Percentiles rank a stretch among this genome's conserved stretches.
Evolutionary conservation across 2,329 filamentous ascomycete species (phyloP).

Genomic region (Aspergillus felis): DNA sequence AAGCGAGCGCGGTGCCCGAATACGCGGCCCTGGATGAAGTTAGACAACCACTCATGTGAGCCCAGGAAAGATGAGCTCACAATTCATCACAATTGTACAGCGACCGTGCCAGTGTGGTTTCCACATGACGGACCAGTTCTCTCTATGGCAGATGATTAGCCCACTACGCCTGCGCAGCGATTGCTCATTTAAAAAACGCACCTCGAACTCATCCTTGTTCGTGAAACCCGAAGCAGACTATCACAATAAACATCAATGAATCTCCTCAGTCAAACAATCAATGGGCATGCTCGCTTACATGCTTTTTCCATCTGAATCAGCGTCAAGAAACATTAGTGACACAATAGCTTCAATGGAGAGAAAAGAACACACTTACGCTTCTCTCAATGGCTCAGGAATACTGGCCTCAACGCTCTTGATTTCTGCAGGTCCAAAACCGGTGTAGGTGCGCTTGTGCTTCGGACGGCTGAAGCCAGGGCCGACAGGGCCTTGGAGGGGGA

Average conservation of each 20-base stretch:
- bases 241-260: neutral
- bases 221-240: slow-evolving; percentile 66
- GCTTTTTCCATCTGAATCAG: slow-evolving; percentile 56
- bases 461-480: slow-evolving; percentile 83
- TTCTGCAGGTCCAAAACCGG: slow-evolving; percentile 83
- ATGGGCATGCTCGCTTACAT: slow-evolving; percentile 39
- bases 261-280: neutral
- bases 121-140: slow-evolving; percentile 89
- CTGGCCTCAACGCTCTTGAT: slow-evolving; percentile 91
- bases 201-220: slow-evolving; percentile 74
- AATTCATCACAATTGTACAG: slow-evolving; percentile 97
- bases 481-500: slow-evolving; percentile 78
- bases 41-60: neutral
- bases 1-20: slow-evolving; percentile 82
- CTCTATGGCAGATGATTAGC: slow-evolving; percentile 46
- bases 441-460: slow-evolving; percentile 96
- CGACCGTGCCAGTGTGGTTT: slow-evolving; percentile 91
- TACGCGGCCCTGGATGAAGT: slow-evolving; percentile 66
- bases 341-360: neutral
- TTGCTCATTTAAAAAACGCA: slow-evolving; percentile 20
- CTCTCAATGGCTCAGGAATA: slow-evolving; percentile 84
- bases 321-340: slow-evolving; percentile 3
- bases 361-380: slow-evolving; percentile 60
- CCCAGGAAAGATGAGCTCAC: slow-evolving; percentile 28
- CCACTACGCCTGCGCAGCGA: neutral